Percentiles rank a stretch among this genome's conserved stretches.
phyloP scores from a whole-genome alignment of 1,284 basidiomycete genomes.

The Dichomitus squalens region DNA sequence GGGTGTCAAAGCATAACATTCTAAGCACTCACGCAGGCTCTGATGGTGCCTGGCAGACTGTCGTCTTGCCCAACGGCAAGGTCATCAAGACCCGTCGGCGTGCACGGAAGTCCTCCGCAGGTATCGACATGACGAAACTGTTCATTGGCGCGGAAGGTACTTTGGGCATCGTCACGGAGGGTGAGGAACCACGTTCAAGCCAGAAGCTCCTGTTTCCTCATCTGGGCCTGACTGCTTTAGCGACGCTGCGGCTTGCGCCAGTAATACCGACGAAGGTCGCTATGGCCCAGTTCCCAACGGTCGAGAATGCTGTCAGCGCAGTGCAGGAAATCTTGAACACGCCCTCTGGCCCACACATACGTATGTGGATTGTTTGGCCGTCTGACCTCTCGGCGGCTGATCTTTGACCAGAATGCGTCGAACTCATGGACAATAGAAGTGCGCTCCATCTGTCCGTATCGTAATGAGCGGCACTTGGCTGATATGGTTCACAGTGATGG shows the following conservation, averaged over 20 bases:
- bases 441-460: constrained; percentile 25
- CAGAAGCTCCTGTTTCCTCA: neutral
- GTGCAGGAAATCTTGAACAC: constrained; percentile 76
- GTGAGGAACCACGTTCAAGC: constrained; percentile 40
- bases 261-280: constrained; percentile 76
- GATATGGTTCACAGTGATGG: constrained; percentile 50
- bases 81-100: constrained; percentile 91
- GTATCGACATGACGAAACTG: constrained; percentile 88
- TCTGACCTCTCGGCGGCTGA: neutral
- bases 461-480: neutral
- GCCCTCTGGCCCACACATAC: constrained; percentile 46
- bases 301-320: constrained; percentile 70
- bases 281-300: constrained; percentile 68
- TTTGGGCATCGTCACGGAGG: constrained; percentile 90
- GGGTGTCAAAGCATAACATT: constrained; percentile 15
- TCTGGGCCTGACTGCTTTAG: constrained; percentile 34
- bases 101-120: constrained; percentile 88
- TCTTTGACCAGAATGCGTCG: constrained; percentile 57
- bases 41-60: constrained; percentile 56
- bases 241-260: constrained; percentile 82
- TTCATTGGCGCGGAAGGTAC: constrained; percentile 97
- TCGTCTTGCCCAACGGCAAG: constrained; percentile 88
- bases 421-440: constrained; percentile 60
- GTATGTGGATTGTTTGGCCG: neutral
- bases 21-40: neutral